Evolutionary conservation across 352 stramenopile species (phyloP).

Genomic region (Pythium oligandrum): DNA sequence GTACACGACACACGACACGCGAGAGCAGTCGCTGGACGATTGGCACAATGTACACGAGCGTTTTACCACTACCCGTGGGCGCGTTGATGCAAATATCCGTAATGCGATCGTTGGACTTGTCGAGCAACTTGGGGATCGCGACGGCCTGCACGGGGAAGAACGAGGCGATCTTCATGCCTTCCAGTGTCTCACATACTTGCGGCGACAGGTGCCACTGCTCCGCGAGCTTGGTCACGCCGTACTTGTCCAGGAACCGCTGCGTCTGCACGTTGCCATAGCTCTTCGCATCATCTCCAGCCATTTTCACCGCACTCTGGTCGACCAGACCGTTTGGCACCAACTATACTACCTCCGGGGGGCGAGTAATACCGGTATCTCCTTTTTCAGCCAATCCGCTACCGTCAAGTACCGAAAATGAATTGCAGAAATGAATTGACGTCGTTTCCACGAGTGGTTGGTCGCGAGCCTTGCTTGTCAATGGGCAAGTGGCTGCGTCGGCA

Average conservation of each 20-base stretch:
- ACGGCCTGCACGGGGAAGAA: conserved; percentile 96
- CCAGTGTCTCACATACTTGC: conserved; percentile 37
- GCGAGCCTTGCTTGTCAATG: conserved; percentile 2
- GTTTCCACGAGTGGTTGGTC: conserved; percentile 5
- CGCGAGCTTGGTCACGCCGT: conserved; percentile 57
- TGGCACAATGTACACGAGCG: conserved; percentile 95
- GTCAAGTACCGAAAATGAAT: conserved; percentile 6
- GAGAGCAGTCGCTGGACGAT: conserved; percentile 90
- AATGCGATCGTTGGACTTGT: conserved; percentile 68
- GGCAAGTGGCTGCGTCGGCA: background rate
- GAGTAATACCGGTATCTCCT: background rate
- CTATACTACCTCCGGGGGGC: background rate
- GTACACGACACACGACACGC: conserved; percentile 82
- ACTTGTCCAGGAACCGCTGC: conserved; percentile 57
- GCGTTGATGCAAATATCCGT: conserved; percentile 96
- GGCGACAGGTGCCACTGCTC: conserved; percentile 42
- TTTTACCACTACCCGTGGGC: conserved; percentile 97
- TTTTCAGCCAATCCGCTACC: conserved; percentile 13
- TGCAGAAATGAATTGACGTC: conserved; percentile 18
- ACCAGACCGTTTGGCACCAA: background rate
- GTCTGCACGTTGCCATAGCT: conserved; percentile 20
- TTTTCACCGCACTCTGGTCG: background rate
- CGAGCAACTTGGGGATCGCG: conserved; percentile 91
- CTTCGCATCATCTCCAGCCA: conserved; percentile 10
- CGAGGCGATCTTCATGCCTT: conserved; percentile 46